Percentiles rank a stretch among this genome's conserved stretches.
Evolutionary conservation across 2,329 filamentous ascomycete species (phyloP).

Genomic region (Fusarium sp.): DNA sequence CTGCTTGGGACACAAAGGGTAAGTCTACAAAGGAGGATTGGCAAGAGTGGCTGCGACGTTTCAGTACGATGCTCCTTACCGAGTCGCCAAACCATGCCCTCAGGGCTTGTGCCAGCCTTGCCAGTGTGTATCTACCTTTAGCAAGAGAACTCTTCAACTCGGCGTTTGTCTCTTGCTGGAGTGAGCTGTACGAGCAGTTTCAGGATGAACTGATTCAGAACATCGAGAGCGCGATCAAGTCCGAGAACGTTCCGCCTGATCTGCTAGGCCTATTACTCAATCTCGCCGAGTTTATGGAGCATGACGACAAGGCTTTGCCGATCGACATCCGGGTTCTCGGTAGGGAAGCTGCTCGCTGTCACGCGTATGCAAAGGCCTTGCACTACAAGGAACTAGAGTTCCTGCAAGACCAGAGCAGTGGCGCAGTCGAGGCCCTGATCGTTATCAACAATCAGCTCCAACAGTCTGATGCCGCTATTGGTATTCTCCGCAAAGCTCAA

Average conservation of each 20-base stretch:
- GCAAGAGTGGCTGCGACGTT: slow-evolving; percentile 98
- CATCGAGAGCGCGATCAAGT: slow-evolving; percentile 95
- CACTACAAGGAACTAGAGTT: slow-evolving; percentile 99
- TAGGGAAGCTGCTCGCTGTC: slow-evolving; percentile 94
- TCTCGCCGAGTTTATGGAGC: slow-evolving; percentile 99
- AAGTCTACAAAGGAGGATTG: slow-evolving; percentile 99
- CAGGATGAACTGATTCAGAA: slow-evolving; percentile 96
- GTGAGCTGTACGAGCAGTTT: slow-evolving; percentile 95
- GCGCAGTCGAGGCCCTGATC: slow-evolving; percentile 95
- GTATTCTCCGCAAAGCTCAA: slow-evolving; percentile 95
- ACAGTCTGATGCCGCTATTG: slow-evolving; percentile 97
- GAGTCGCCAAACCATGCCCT: slow-evolving; percentile 97
- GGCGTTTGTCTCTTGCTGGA: slow-evolving; percentile 99
- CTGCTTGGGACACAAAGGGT: slow-evolving; percentile 95
- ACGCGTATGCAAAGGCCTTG: slow-evolving; percentile 96
- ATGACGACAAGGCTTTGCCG: slow-evolving; percentile 97
- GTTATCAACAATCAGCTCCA: slow-evolving; percentile 99
- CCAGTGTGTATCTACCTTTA: slow-evolving; percentile 90
- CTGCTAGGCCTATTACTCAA: slow-evolving; percentile 94
- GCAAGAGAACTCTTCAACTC: slow-evolving; percentile 97
- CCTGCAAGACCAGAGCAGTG: slow-evolving; percentile 94
- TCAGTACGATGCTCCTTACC: slow-evolving; percentile 93
- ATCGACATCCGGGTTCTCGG: slow-evolving; percentile 97
- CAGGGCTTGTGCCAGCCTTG: slow-evolving; percentile 90
- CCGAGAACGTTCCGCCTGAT: slow-evolving; percentile 94